Evolutionary conservation across 768 basidiomycete species (phyloP).

Genomic region (Phanerochaete carnosa): DNA sequence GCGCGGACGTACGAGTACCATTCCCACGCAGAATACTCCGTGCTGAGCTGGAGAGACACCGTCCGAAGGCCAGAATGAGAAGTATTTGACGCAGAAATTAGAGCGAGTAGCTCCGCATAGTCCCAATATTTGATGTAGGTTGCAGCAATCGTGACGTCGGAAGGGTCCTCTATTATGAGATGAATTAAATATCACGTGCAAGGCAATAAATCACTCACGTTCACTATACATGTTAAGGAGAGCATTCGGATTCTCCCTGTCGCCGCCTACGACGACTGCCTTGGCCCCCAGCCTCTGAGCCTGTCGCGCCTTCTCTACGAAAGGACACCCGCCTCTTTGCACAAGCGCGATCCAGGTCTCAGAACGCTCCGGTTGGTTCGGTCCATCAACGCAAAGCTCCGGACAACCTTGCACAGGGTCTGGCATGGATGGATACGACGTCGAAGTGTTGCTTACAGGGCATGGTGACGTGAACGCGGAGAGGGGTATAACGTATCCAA

Average conservation of each 20-base stretch:
- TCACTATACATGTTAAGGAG: constrained; percentile 92
- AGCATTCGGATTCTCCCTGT: constrained; percentile 69
- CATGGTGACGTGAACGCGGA: constrained; percentile 42
- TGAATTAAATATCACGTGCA: not conserved
- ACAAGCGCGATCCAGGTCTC: constrained; percentile 91
- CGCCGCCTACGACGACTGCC: constrained; percentile 91
- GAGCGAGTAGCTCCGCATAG: constrained; percentile 63
- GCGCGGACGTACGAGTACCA: constrained; percentile 77
- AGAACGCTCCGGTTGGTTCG: constrained; percentile 50
- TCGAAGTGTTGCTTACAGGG: constrained; percentile 26
- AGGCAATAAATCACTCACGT: constrained; percentile 41
- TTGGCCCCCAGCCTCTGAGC: constrained; percentile 65
- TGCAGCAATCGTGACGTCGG: constrained; percentile 79
- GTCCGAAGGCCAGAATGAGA: constrained; percentile 77
- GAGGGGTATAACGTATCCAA: constrained; percentile 36
- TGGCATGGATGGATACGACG: constrained; percentile 13
- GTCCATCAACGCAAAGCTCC: constrained; percentile 54
- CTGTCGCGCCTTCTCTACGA: constrained; percentile 73
- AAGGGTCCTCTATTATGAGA: constrained; percentile 64
- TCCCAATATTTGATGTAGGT: constrained; percentile 87
- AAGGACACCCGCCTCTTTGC: constrained; percentile 86
- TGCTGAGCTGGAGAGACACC: constrained; percentile 71
- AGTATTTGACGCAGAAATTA: constrained; percentile 73
- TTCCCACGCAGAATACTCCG: constrained; percentile 83
- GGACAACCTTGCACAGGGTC: constrained; percentile 56